Conservation (phyloP, 805 yeast species). For the Yueomyces sinensis region DNA sequence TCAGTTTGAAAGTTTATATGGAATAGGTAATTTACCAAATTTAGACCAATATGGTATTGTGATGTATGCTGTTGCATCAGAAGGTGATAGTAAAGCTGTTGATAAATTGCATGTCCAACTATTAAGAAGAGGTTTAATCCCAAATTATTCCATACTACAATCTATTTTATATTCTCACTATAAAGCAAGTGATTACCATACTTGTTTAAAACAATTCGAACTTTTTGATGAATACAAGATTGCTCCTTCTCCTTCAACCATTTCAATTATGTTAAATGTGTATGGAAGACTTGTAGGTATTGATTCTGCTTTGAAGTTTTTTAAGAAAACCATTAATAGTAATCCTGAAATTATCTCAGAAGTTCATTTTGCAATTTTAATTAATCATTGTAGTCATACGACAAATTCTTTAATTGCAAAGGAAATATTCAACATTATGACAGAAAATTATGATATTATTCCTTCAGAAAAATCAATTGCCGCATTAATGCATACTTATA, state of each 20-base stretch:
- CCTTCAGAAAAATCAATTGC: conserved; percentile 17
- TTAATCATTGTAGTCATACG: conserved; percentile 15
- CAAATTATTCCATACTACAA: conserved; percentile 25
- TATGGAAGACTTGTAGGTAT: conserved; percentile 15
- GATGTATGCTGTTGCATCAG: conserved; percentile 42
- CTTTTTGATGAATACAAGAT: conserved; percentile 18
- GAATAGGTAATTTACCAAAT: conserved; percentile 39
- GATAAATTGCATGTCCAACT: conserved; percentile 38
- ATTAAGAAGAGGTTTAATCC: conserved; percentile 31
- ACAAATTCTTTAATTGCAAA: conserved; percentile 18
- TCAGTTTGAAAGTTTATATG: conserved; percentile 44
- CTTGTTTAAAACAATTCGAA: conserved; percentile 19
- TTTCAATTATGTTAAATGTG: conserved; percentile 17
- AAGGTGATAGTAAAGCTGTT: conserved; percentile 36
- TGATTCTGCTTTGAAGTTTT: conserved; percentile 19
- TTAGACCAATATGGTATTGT: conserved; percentile 45
- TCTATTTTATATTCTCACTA: conserved; percentile 16
- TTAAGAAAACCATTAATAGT: conserved; percentile 18
- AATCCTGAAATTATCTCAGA: conserved; percentile 10
- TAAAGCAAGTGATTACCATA: conserved; percentile 11
- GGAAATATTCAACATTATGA: conserved; percentile 21
- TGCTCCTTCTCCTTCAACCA: conserved; percentile 16
- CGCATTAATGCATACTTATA: conserved; percentile 18
- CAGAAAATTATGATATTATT: conserved; percentile 14
- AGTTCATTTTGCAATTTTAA: conserved; percentile 14